Base-by-base conservation (phyloP, 257 asterid species). In the Penstemon davidsonii region DNA sequence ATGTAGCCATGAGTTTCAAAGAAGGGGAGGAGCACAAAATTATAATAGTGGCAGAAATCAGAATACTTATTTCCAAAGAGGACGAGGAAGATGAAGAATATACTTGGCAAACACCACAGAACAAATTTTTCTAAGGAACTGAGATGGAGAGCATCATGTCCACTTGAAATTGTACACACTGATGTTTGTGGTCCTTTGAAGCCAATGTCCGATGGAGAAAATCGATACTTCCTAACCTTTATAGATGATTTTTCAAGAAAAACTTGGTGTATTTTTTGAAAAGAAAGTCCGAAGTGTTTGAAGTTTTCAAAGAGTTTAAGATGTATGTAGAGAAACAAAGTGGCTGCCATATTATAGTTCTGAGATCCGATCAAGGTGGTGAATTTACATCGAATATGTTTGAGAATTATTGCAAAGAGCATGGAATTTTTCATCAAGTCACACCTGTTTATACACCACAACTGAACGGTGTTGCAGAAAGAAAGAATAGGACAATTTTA, bases 151-250 rank as follows among this genome's bases (percentile, higher is more conserved):
- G 43, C 43, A 25, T 7, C 43, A 7, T 42, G 13, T 56, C 62
- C 62, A 7, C 25, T 56, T 25, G 42, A 56, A n/a, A 33, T 56
- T 8, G 42, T 19, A n/a, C 62, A 56, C 13, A 56, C 62, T 25
- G 43, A 56, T 36, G 62, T 56, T 7, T 56, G 62, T 56, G 43
- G 42, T 56, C 62, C 62, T 19, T 36, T 56, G 39, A 56, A 25
- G n/a, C 62, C 60, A 18, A 2, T 55, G 18, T 55, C 40, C 4
- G 4, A 15, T 7, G 0, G 11, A 4, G 12, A 39, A 6, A 55
- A 55, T 10, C 60, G 19, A 55, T 55, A 55, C 3, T 55, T 19
- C 0, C 9, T 55, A 4, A 55, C 40, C 5, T 55, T 55, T 55
- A 55, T 55, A 0, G 40, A 55, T 55, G 39, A 25, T 55, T 55